A percentile compares a stretch with the other conserved stretches of the same genome.
Evolutionary conservation across 139 green algal genomes (phyloP).

Genomic region (Micractinium sp.): DNA sequence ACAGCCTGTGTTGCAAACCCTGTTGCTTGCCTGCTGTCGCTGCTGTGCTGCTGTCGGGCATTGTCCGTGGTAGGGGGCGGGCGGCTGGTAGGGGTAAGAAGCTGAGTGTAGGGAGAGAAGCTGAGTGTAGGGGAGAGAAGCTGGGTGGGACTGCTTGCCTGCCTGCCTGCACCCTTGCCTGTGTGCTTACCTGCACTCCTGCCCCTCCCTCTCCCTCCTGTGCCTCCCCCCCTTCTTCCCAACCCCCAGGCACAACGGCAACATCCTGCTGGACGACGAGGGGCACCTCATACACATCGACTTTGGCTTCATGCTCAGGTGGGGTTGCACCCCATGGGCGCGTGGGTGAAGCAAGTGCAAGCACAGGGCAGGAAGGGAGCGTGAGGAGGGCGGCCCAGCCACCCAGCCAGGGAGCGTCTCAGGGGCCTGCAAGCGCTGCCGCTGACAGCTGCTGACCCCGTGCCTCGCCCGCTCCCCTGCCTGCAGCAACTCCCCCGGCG

Average conservation of each 20-base stretch:
- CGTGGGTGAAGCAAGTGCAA: no score
- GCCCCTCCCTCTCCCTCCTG: neutral
- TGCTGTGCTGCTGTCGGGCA: neutral
- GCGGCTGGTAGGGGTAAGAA: no score
- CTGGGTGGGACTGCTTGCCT: neutral
- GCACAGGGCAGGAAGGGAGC: no score
- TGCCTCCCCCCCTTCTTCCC: neutral
- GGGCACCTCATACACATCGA: slow-evolving; percentile 98
- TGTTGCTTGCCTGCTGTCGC: neutral
- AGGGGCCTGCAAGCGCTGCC: no score
- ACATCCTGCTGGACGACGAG: slow-evolving; percentile 84
- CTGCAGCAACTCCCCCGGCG: slow-evolving; percentile 60
- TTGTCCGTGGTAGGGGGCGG: neutral
- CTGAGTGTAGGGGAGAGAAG: no score
- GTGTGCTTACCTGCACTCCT: neutral
- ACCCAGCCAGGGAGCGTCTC: no score
- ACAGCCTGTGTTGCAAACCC: no score
- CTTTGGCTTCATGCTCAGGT: slow-evolving; percentile 98
- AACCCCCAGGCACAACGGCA: slow-evolving; percentile 81
- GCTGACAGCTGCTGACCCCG: no score
- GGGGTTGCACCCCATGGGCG: neutral
- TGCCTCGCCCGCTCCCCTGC: neutral
- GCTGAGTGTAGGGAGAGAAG: no score
- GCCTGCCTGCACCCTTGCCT: neutral
- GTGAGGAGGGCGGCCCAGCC: no score